Evolutionary conservation across 345 rosid genomes (phyloP).

Genomic region (Laguncularia racemosa): DNA sequence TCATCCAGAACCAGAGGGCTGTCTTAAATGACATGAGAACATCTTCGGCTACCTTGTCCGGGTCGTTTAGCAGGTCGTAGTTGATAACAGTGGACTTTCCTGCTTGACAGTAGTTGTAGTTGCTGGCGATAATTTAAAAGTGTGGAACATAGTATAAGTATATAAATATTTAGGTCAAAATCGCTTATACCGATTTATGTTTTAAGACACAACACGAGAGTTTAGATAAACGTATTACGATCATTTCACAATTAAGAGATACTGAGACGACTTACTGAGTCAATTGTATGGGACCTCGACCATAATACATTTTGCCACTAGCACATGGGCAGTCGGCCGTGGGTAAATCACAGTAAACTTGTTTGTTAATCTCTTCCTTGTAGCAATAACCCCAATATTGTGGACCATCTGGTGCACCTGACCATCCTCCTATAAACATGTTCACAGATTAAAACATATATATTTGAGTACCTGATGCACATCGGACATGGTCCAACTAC

Average conservation of each 20-base stretch:
- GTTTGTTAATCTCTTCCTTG: conserved; percentile 37
- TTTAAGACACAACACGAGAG: too few relatives aligned
- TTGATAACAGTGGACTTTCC: conserved; percentile 37
- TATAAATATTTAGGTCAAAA: background rate
- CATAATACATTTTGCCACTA: conserved; percentile 43
- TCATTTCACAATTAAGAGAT: too few relatives aligned
- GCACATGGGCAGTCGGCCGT: conserved; percentile 43
- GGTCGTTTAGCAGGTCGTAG: conserved; percentile 46
- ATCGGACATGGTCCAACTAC: too few relatives aligned
- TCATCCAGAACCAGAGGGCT: conserved; percentile 76
- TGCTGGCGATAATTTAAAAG: conserved; percentile 20
- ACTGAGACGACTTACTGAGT: too few relatives aligned
- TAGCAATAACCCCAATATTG: conserved; percentile 67
- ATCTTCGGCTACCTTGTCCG: conserved; percentile 40
- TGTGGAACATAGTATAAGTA: background rate
- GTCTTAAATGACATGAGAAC: conserved; percentile 49
- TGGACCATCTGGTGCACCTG: conserved; percentile 54
- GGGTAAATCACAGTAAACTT: conserved; percentile 29
- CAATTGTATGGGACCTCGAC: conserved; percentile 52
- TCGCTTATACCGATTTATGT: too few relatives aligned
- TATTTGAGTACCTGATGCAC: too few relatives aligned
- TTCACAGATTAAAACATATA: too few relatives aligned
- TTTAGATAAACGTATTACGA: too few relatives aligned
- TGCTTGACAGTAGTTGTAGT: conserved; percentile 60
- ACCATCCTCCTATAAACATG: conserved; percentile 32